Conservation (phyloP, 139 green algal genomes). For the Picochlorum sp. region DNA sequence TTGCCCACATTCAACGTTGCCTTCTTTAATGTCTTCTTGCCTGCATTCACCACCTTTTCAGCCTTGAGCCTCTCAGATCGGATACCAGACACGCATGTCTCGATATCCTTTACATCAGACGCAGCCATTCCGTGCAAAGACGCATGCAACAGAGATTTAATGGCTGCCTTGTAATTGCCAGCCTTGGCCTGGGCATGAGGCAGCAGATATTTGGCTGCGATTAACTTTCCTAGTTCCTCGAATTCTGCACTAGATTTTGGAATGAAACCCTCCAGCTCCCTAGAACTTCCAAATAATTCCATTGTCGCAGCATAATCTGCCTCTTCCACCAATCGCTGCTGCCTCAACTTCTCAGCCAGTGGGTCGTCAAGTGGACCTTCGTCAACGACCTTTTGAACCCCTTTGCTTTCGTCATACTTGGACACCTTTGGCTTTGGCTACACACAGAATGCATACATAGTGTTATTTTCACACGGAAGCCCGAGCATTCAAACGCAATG, state of each 20-base stretch:
- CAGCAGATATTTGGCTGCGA: slow-evolving; percentile 44
- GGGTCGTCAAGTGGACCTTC: slow-evolving; percentile 48
- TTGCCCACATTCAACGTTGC: slow-evolving; percentile 62
- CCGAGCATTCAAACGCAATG: not conserved
- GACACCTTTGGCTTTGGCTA: slow-evolving; percentile 30
- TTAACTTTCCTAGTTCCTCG: slow-evolving; percentile 42
- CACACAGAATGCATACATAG: slow-evolving; percentile 1
- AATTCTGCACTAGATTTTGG: slow-evolving; percentile 67
- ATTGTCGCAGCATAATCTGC: slow-evolving; percentile 47
- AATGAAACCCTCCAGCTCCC: slow-evolving; percentile 49
- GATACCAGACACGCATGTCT: slow-evolving; percentile 44
- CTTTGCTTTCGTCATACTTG: slow-evolving; percentile 40
- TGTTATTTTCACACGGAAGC: not conserved
- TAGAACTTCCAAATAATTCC: slow-evolving; percentile 57
- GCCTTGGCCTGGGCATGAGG: slow-evolving; percentile 32
- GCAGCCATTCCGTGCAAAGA: slow-evolving; percentile 25
- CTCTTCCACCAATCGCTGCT: slow-evolving; percentile 66
- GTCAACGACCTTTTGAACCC: slow-evolving; percentile 7
- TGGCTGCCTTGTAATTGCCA: slow-evolving; percentile 15
- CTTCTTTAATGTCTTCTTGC: slow-evolving; percentile 54
- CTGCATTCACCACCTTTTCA: slow-evolving; percentile 37
- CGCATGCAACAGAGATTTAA: slow-evolving; percentile 35
- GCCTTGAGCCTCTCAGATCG: slow-evolving; percentile 60
- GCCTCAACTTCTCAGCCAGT: slow-evolving; percentile 55
- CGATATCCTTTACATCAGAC: slow-evolving; percentile 63